Base-by-base conservation (phyloP, 2,329 filamentous ascomycete species). In the Fusarium cyanostomum region DNA sequence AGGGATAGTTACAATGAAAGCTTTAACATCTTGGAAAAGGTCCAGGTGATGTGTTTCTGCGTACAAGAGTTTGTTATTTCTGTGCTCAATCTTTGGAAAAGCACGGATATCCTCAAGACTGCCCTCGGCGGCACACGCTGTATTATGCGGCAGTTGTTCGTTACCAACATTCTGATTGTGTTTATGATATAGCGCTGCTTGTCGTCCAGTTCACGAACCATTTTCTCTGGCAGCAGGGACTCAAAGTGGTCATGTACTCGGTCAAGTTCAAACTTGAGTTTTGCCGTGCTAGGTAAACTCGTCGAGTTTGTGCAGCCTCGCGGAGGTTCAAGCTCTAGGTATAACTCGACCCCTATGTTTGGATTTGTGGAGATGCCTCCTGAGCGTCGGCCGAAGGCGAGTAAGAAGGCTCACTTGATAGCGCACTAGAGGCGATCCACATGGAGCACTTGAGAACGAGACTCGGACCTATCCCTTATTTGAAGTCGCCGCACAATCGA, bases 111-210 rank as follows among this genome's bases (percentile, higher is more conserved):
- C 11, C 48, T 66, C 27, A 58, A 50, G 27, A 37, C 28, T 11
- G 26, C 56, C 2, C 26, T 66, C 34, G 37, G 51, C 3, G 46
- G 45, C 16, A 69, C 57, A 13, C 50, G 49, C 21, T 56, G 52
- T 13, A 55, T 66, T 21, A 52, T 69, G n/a, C 60, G 58, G 52
- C 64, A 66, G 16, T 58, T 69, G 1, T 50, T 57, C 13, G 69
- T 72, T 7, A 76, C 80, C 16, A 82, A 83, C 55, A 56, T 80
- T 11, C 31, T 77, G 7, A 77, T 82, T 30, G 72, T 83, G 10
- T 26, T 76, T 2, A 75, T 83, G 68, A 83, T 52, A 55, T 81
- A 16, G 66, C 74, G 8, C 68, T 78, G 21, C 56, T 78, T 8
- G 67, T 15, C 4, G 62, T 78, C 11, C 68, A 77, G 38, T 76